Evolutionary conservation across 805 yeast genomes (phyloP).

Genomic region (Candida suzukii): DNA sequence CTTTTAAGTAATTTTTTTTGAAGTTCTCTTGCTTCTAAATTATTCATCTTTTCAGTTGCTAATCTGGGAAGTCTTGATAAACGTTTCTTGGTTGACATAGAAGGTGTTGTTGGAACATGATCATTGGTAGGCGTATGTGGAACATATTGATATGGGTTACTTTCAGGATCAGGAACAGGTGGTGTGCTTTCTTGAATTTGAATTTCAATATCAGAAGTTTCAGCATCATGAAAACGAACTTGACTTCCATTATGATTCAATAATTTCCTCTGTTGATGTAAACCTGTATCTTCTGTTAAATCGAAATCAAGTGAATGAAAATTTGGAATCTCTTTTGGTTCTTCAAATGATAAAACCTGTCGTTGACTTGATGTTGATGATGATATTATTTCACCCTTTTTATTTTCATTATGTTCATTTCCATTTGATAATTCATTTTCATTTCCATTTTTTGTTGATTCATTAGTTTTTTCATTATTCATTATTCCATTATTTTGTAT

Average conservation of each 20-base stretch:
- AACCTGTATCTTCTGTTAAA: neutral
- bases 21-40: constrained; percentile 10
- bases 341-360: neutral
- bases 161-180: constrained; percentile 6
- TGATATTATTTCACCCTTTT: neutral
- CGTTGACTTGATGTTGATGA: neutral
- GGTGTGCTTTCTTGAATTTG: neutral
- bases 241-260: constrained; percentile 3
- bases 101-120: neutral
- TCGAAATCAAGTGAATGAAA: neutral
- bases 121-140: neutral
- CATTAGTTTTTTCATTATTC: neutral
- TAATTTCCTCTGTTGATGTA: neutral
- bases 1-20: constrained; percentile 13
- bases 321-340: neutral
- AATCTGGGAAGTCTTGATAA: neutral
- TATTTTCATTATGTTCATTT: neutral
- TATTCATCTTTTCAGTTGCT: neutral
- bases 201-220: neutral
- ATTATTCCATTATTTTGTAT: neutral
- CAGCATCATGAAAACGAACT: constrained; percentile 3
- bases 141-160: neutral
- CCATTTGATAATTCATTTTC: neutral
- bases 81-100: neutral
- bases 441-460: neutral